phyloP scores from a whole-genome alignment of 768 basidiomycete species.

The Fomitopsis pulvina region DNA sequence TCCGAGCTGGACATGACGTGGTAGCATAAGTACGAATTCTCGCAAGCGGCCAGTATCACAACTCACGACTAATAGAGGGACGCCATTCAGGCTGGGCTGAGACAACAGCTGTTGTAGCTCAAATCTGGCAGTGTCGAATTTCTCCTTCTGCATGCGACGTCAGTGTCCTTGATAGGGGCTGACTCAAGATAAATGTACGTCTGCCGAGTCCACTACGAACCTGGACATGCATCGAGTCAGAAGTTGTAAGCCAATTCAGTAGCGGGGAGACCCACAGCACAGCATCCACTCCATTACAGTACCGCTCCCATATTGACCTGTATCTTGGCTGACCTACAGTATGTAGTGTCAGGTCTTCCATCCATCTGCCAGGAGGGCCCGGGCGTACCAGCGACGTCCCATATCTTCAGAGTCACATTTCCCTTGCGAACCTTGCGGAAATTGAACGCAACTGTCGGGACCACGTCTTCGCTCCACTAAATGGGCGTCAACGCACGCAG shows the following conservation, averaged over 20 bases:
- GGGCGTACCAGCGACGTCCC: conserved; percentile 84
- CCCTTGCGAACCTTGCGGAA: conserved; percentile 84
- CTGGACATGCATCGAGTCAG: conserved; percentile 30
- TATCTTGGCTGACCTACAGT: conserved; percentile 83
- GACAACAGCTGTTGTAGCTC: conserved; percentile 77
- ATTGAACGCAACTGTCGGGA: conserved; percentile 92
- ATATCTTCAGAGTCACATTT: conserved; percentile 87
- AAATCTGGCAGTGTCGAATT: conserved; percentile 77
- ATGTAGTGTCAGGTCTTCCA: neutral
- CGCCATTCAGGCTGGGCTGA: conserved; percentile 57
- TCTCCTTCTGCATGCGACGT: conserved; percentile 50
- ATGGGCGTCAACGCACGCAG: neutral
- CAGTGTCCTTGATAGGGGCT: neutral
- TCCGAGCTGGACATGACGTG: conserved; percentile 70
- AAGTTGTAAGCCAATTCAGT: neutral
- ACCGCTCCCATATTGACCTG: conserved; percentile 93
- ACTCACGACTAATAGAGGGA: conserved; percentile 79
- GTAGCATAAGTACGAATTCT: no score
- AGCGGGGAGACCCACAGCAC: conserved; percentile 57
- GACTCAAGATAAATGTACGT: conserved; percentile 44
- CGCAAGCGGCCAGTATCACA: neutral
- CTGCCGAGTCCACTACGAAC: conserved; percentile 88
- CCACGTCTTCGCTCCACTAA: conserved; percentile 94
- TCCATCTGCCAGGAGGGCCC: neutral
- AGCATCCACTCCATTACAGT: conserved; percentile 89